Percentiles rank a stretch among this genome's conserved stretches.
Conservation (phyloP, 2,329 filamentous ascomycete species). For the Tympanopsis confertula region DNA sequence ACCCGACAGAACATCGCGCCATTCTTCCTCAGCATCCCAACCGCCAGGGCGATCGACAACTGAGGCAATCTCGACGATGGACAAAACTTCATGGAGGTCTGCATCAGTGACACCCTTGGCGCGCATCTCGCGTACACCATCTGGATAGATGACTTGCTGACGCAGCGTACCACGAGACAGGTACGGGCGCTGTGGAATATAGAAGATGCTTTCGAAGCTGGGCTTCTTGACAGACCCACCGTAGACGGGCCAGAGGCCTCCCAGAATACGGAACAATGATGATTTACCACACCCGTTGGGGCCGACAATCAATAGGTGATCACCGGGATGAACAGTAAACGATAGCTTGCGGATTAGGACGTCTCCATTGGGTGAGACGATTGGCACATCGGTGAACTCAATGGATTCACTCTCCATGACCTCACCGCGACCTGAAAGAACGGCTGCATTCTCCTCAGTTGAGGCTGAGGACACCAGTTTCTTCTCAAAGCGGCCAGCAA, state of each 20-base stretch:
- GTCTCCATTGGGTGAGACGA: slow-evolving; percentile 93
- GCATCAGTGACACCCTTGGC: slow-evolving; percentile 71
- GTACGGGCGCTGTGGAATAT: slow-evolving; percentile 93
- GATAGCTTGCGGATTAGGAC: slow-evolving; percentile 76
- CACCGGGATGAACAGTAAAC: slow-evolving; percentile 74
- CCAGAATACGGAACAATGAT: slow-evolving; percentile 88
- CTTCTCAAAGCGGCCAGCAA: slow-evolving; percentile 86
- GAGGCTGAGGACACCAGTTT: slow-evolving; percentile 83
- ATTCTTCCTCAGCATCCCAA: slow-evolving; percentile 92
- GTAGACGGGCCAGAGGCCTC: slow-evolving; percentile 94
- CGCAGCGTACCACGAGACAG: slow-evolving; percentile 83
- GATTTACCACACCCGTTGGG: slow-evolving; percentile 97
- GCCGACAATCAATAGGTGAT: slow-evolving; percentile 87
- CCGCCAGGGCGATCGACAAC: slow-evolving; percentile 66
- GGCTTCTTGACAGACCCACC: slow-evolving; percentile 88
- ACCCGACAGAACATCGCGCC: slow-evolving; percentile 85
- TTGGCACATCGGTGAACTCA: slow-evolving; percentile 78
- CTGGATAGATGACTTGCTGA: slow-evolving; percentile 94
- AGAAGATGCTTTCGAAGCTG: slow-evolving; percentile 87
- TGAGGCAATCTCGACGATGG: slow-evolving; percentile 70
- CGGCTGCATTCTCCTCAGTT: slow-evolving; percentile 69
- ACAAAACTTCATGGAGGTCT: slow-evolving; percentile 67
- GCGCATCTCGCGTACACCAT: slow-evolving; percentile 77
- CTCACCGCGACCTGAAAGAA: slow-evolving; percentile 70
- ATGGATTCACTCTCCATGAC: slow-evolving; percentile 76